Evolutionary conservation across 2,329 filamentous ascomycete genomes (phyloP), one percentile per base, ranked within the genome.

Genomic region (Venturia aucupariae): DNA sequence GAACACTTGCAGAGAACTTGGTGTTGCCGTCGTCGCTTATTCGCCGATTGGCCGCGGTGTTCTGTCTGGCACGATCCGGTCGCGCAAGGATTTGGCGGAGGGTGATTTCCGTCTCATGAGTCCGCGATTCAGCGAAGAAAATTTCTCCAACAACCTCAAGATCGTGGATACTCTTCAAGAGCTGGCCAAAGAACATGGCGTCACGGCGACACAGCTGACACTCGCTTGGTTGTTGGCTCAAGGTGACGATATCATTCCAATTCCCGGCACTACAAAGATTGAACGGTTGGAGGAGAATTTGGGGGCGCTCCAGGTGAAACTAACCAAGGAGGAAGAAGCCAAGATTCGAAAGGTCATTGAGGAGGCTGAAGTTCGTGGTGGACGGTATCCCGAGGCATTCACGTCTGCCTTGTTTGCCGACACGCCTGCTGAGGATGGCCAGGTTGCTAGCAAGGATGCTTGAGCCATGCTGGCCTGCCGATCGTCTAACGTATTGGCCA

Each of bases 191-290:
- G 76, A 74, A 66, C 87, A 88, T 73, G 79, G 76, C 3, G 78
- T 77, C 57, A 86, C 85, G 0, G 68, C 83, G 0, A 78, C 78
- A 1, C 82, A 90, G 70, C 70, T 90, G 39, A 81, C 83, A 1
- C 75, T 89, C 35, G 86, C 86, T 0, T 89, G 86, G 85, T 68
- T 89, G 64, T 69, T 86, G 67, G 80, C 80, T 4, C 84, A 88
- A 68, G 83, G 83, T 0, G 77, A 81, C 2, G 82, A 86, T 68
- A 76, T 88, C 61, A 81, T 85, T 69, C 83, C 86, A 0, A 88
- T 83, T 65, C 82, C 82, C 1, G 77, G 78, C 2, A 79, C 77
- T 0, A 79, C 77, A 0, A 79, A 78, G 66, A 64, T 72, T 0
- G 60, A 66, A 4, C 72, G 78, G 0, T 60, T 79, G 7, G 75